Evolutionary conservation across 257 asterid species (phyloP), one percentile per base, ranked within the genome.

Genomic region (Ballota nigra): DNA sequence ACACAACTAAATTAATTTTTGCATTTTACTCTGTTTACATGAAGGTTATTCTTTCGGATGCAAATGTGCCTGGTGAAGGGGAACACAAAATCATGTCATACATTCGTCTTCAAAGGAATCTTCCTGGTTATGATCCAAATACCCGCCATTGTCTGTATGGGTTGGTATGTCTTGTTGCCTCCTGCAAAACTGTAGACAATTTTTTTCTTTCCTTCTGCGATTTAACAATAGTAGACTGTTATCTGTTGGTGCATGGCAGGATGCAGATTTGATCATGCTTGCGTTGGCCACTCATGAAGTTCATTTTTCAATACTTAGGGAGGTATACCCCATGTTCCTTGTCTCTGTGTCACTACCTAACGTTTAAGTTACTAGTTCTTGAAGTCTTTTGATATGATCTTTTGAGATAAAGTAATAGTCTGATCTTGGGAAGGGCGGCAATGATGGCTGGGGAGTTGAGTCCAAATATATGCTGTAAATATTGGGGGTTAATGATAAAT

Each of bases 1-100:
- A 72, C 43, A 52, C 19, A 40, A 33, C 33, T 63, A 51, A 64
- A 36, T 68, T 26, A 8, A 72, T 69, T 77, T 63, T 65, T 73
- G 59, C 60, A 77, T 69, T 26, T 55, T 69, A 47, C 72, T 68
- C 71, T 71, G 43, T 59, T 62, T 70, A 73, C 58, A 69, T 87
- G 89, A 73, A 92, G 98, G 96, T 92, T 74, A 83, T 92, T 56
- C 97, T 92, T 68, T 92, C 98, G 68, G 98, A 92, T 83, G 96
- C 98, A 53, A 92, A 92, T 82, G 93, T 88, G 86, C 97, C 98
- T 74, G 98, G 98, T 70, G 98, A 92, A 80, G 98, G 98, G 86
- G 98, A 92, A 73, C 98, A 92, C 86, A 92, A 92, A 74, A 85
- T 90, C 75, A 92, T 92, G 97, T 92, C 98, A 28, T 92, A 90